Conservation (phyloP, 805 yeast genomes). For the Maudiozyma saulgeensis region DNA sequence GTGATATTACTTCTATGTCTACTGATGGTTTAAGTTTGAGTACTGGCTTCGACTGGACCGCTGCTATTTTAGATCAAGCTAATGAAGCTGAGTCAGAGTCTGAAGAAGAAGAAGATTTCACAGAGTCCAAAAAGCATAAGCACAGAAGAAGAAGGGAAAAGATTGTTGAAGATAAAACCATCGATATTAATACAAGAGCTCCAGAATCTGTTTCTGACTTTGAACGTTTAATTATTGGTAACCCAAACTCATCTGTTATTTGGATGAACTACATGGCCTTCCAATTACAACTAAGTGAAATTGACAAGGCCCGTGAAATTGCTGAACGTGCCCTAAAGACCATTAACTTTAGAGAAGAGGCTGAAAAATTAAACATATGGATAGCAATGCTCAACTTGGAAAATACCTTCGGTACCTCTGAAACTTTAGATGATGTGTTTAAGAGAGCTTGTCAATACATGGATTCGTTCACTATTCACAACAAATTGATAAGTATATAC, state of each 20-base stretch:
- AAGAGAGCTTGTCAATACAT: slow-evolving; percentile 79
- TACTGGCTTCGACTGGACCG: slow-evolving; percentile 90
- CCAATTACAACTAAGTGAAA: slow-evolving; percentile 88
- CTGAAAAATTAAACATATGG: slow-evolving; percentile 91
- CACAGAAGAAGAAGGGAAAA: slow-evolving; percentile 37
- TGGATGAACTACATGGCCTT: slow-evolving; percentile 99
- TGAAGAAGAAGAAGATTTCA: slow-evolving; percentile 47
- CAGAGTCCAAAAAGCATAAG: slow-evolving; percentile 35
- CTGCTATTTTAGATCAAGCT: slow-evolving; percentile 75
- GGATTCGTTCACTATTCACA: slow-evolving; percentile 80
- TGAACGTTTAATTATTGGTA: slow-evolving; percentile 83
- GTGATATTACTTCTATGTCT: slow-evolving; percentile 11
- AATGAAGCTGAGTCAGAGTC: slow-evolving; percentile 46
- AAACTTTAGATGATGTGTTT: slow-evolving; percentile 70
- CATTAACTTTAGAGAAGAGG: slow-evolving; percentile 83
- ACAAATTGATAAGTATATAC: slow-evolving; percentile 67
- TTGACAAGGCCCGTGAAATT: slow-evolving; percentile 88
- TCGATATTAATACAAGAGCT: slow-evolving; percentile 68
- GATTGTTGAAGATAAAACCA: slow-evolving; percentile 69
- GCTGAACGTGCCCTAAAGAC: slow-evolving; percentile 88
- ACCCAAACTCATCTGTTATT: slow-evolving; percentile 83
- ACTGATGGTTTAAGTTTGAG: slow-evolving; percentile 63
- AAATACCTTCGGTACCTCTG: slow-evolving; percentile 83
- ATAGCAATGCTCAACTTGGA: slow-evolving; percentile 90
- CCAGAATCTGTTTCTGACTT: slow-evolving; percentile 90